Percentiles rank a stretch among this genome's conserved stretches.
These are phyloP conservation scores for Chaetomiaceae sp. DNA, from an alignment of 2,329 filamentous ascomycete species.

Conservation along the genomic window DNA sequence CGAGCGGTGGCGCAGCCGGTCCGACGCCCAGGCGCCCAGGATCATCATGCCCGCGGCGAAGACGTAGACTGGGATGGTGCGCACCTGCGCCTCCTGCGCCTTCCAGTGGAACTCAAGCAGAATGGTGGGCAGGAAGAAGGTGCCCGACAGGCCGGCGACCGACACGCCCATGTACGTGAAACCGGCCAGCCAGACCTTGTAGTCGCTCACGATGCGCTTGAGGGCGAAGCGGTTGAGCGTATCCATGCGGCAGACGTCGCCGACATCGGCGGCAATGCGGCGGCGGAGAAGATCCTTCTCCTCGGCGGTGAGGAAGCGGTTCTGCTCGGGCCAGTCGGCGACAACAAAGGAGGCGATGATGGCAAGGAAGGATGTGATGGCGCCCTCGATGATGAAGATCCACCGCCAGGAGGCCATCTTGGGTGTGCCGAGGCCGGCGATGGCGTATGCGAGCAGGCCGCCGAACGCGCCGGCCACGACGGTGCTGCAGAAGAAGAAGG, in stretches of 20 bases:
- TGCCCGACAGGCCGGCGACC: conserved; percentile 30
- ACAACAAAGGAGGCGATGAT: conserved; percentile 42
- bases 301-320: conserved; percentile 35
- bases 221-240: conserved; percentile 33
- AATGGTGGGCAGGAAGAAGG: conserved; percentile 40
- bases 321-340: conserved; percentile 37
- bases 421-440: conserved; percentile 40
- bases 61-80: conserved; percentile 37
- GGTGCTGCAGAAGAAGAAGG: conserved; percentile 40
- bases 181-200: conserved; percentile 42
- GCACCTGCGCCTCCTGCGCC: conserved; percentile 33
- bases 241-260: conserved; percentile 26
- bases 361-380: conserved; percentile 37
- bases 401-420: conserved; percentile 44
- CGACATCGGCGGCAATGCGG: conserved; percentile 26
- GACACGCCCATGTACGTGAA: conserved; percentile 19
- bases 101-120: conserved; percentile 37
- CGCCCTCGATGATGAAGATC: conserved; percentile 52
- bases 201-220: conserved; percentile 39
- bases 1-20: conserved; percentile 32
- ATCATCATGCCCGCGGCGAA: conserved; percentile 32
- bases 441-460: conserved; percentile 45
- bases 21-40: conserved; percentile 31
- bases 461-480: conserved; percentile 40
- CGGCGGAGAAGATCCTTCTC: conserved; percentile 38